phyloP scores from a whole-genome alignment of 2,329 filamentous ascomycete genomes.

The Ophiostoma sp. region DNA sequence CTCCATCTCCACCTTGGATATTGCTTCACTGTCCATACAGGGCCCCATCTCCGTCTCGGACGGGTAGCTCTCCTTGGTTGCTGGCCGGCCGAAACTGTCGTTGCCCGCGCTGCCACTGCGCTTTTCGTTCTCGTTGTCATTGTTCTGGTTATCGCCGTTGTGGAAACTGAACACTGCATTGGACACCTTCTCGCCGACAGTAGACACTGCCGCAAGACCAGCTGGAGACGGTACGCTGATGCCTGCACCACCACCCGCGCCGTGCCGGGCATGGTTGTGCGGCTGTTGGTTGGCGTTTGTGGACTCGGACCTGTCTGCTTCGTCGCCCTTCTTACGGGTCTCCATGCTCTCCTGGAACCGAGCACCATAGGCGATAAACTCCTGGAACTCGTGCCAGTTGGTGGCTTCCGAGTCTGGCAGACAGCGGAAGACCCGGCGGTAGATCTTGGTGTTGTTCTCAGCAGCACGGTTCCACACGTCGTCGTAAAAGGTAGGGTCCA shows the following conservation, averaged over 20 bases:
- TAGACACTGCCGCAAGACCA: conserved; percentile 33
- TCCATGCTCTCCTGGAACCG: conserved; percentile 66
- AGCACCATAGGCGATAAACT: conserved; percentile 70
- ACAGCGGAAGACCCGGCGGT: conserved; percentile 87
- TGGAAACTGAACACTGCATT: conserved; percentile 24
- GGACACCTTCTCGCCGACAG: conserved; percentile 34
- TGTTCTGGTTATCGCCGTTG: neutral
- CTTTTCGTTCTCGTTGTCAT: conserved; percentile 23
- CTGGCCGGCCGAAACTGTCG: conserved; percentile 9
- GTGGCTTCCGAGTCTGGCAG: conserved; percentile 94
- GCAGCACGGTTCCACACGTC: conserved; percentile 84
- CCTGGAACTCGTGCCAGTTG: conserved; percentile 88
- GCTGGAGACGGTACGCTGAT: conserved; percentile 41
- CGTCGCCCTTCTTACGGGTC: conserved; percentile 47
- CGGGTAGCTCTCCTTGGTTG: conserved; percentile 29
- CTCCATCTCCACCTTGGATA: conserved; percentile 30
- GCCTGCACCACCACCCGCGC: conserved; percentile 34
- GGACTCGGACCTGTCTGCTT: conserved; percentile 38
- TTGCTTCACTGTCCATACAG: conserved; percentile 19
- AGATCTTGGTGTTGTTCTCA: conserved; percentile 92
- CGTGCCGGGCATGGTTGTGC: conserved; percentile 28
- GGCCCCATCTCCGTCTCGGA: conserved; percentile 29
- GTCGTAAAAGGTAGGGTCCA: conserved; percentile 75
- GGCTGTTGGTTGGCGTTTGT: conserved; percentile 6
- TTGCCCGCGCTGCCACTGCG: conserved; percentile 9